phyloP scores from a whole-genome alignment of 129 eudicot genomes.

The Saposhnikovia divaricata region DNA sequence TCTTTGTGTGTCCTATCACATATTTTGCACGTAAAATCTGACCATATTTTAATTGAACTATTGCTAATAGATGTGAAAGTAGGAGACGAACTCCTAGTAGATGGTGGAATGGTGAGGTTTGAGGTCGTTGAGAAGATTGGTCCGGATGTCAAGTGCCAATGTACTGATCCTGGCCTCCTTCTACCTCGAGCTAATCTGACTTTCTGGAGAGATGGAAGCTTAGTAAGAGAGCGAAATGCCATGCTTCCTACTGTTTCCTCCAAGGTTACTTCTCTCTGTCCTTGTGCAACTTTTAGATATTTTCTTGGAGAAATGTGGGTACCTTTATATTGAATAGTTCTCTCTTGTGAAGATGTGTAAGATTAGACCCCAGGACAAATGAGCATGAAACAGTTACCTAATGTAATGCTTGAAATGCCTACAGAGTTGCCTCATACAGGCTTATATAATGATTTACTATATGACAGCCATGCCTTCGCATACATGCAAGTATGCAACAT shows the following conservation, averaged over 20 bases:
- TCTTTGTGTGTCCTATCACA: neutral
- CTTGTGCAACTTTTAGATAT: neutral
- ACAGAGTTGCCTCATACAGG: neutral
- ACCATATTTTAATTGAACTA: neutral
- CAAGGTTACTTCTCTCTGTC: slow-evolving; percentile 43
- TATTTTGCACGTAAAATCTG: neutral
- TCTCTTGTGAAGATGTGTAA: neutral
- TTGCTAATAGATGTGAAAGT: slow-evolving; percentile 63
- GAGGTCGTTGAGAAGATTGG: slow-evolving; percentile 95
- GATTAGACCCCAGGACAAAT: neutral
- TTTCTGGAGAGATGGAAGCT: slow-evolving; percentile 83
- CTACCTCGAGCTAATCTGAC: slow-evolving; percentile 91
- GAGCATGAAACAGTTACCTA: neutral
- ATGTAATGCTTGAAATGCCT: neutral
- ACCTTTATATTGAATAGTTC: neutral
- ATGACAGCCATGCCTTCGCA: neutral
- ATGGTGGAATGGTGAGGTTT: slow-evolving; percentile 99
- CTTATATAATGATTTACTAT: neutral
- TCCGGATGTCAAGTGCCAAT: slow-evolving; percentile 88
- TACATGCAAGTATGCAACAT: neutral
- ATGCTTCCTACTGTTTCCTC: slow-evolving; percentile 95
- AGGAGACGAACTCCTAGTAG: slow-evolving; percentile 94
- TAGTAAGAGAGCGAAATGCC: slow-evolving; percentile 81
- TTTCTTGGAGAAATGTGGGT: neutral
- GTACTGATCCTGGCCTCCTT: slow-evolving; percentile 94